Evolutionary conservation across 2,329 filamentous ascomycete genomes (phyloP).

Genomic region (Aspergillus glaucus): DNA sequence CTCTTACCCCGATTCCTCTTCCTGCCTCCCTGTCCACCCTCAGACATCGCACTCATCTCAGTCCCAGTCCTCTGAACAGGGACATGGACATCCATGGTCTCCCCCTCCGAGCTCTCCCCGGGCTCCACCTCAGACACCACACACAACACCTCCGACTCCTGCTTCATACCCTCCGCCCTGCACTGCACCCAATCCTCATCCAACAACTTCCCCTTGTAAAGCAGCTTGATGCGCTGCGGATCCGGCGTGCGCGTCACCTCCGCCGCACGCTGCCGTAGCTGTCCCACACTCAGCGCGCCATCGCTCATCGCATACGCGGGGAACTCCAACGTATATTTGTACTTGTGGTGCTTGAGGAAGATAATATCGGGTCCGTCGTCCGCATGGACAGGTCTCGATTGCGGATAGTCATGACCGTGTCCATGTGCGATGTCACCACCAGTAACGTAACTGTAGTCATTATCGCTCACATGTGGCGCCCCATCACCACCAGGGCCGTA

Average conservation of each 20-base stretch:
- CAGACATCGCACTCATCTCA: neutral
- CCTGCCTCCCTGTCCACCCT: constrained; percentile 3
- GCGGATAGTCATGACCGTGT: constrained; percentile 4
- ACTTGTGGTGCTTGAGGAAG: constrained; percentile 37
- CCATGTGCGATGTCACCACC: constrained; percentile 28
- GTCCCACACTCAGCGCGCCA: constrained; percentile 36
- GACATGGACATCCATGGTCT: constrained; percentile 22
- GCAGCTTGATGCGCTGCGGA: constrained; percentile 34
- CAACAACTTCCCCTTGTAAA: constrained; percentile 44
- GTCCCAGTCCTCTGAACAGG: neutral
- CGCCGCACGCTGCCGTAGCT: constrained; percentile 36
- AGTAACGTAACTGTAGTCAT: constrained; percentile 36
- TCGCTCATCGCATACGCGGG: constrained; percentile 44
- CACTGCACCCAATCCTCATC: constrained; percentile 36
- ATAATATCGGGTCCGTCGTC: constrained; percentile 35
- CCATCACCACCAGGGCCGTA: constrained; percentile 4
- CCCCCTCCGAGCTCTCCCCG: constrained; percentile 25
- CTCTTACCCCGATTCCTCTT: constrained; percentile 17
- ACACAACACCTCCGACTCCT: constrained; percentile 43
- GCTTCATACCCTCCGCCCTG: constrained; percentile 41
- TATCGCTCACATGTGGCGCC: constrained; percentile 30
- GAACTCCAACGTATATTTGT: constrained; percentile 39
- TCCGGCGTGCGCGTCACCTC: constrained; percentile 29
- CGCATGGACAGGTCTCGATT: constrained; percentile 9
- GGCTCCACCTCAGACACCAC: constrained; percentile 37